Conservation (phyloP, 768 basidiomycete species). For the Trametes gibbosa region DNA sequence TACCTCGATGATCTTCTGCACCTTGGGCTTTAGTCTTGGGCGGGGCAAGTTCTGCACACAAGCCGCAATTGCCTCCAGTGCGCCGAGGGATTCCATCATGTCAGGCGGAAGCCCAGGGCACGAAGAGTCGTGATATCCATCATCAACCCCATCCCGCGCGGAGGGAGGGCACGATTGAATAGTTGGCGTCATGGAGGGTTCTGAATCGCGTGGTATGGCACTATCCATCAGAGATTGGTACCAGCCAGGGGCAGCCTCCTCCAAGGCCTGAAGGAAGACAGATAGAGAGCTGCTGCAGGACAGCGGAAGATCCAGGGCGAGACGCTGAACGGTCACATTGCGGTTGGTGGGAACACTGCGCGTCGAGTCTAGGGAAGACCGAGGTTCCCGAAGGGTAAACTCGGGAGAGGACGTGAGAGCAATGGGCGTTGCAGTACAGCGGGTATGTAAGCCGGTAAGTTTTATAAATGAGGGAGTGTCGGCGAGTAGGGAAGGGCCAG, state of each 20-base stretch:
- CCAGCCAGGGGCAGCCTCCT: slow-evolving; percentile 18
- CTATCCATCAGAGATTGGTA: slow-evolving; percentile 19
- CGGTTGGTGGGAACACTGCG: slow-evolving; percentile 5
- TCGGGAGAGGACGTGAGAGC: background rate
- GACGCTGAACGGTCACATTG: slow-evolving; percentile 9
- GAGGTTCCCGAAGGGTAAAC: background rate
- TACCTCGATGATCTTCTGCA: background rate
- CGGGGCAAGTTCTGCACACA: background rate
- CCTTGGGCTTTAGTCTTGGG: background rate
- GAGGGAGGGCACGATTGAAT: background rate
- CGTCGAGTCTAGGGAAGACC: background rate
- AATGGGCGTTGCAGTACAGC: background rate
- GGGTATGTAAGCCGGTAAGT: background rate
- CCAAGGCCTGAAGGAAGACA: slow-evolving; percentile 10
- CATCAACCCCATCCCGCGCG: background rate
- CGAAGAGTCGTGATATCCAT: background rate
- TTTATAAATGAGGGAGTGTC: background rate
- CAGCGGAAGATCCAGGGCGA: slow-evolving; percentile 14
- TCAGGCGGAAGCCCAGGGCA: background rate
- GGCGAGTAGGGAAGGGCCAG: background rate
- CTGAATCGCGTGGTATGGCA: background rate
- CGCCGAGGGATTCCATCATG: slow-evolving; percentile 7
- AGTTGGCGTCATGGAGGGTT: background rate
- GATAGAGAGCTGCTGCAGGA: slow-evolving; percentile 12
- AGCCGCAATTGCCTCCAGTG: slow-evolving; percentile 1